Evolutionary conservation across 371 early-diverging fungal genomes (phyloP).

Genomic region (Mucor indicus): DNA sequence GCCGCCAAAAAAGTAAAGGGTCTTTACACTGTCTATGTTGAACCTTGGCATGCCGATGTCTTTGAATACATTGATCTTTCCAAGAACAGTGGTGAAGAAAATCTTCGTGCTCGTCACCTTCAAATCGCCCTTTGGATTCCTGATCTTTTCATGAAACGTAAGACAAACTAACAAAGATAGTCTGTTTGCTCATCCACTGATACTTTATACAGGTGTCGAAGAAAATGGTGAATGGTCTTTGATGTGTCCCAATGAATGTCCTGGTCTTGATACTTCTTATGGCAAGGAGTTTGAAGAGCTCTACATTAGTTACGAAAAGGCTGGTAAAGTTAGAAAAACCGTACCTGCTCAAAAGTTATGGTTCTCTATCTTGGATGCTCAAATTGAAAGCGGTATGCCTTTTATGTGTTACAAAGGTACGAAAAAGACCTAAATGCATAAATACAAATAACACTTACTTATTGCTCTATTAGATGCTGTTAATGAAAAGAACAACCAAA

Average conservation of each 20-base stretch:
- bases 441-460: too few species aligned
- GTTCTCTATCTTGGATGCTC: constrained; percentile 91
- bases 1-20: constrained; percentile 95
- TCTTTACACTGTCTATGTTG: constrained; percentile 92
- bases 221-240: constrained; percentile 89
- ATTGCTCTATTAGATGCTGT: constrained; percentile 57
- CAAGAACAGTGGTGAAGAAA: constrained; percentile 95
- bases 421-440: background rate
- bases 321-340: constrained; percentile 73
- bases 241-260: constrained; percentile 92
- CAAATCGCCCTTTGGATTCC: constrained; percentile 95
- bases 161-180: too few species aligned
- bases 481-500: constrained; percentile 96
- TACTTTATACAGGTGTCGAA: constrained; percentile 56
- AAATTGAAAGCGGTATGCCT: constrained; percentile 97
- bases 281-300: constrained; percentile 87
- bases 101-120: constrained; percentile 88
- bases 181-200: background rate
- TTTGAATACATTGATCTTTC: constrained; percentile 91
- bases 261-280: constrained; percentile 80
- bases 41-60: constrained; percentile 97
- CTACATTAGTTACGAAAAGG: constrained; percentile 77
- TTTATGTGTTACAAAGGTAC: constrained; percentile 91
- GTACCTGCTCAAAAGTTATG: constrained; percentile 93
- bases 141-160: constrained; percentile 93